Evolutionary conservation across 257 asterid genomes (phyloP), one percentile per base, ranked within the genome.

Genomic region (Salvia splendens): DNA sequence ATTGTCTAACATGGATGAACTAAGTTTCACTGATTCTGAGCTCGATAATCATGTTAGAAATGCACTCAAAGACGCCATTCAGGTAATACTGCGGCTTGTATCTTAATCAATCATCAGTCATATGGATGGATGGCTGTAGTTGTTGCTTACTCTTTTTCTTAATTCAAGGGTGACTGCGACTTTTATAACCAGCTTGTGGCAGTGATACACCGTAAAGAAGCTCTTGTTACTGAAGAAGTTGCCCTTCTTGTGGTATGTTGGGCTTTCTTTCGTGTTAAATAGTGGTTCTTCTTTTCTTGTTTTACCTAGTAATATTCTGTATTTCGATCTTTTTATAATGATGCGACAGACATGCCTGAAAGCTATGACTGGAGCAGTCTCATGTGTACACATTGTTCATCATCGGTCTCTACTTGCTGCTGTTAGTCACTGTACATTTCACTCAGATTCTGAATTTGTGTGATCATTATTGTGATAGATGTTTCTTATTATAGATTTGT

Each of bases 221-320:
- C 65, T 11, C 83, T 83, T 64, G 53, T 3, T n/a, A 52, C 82
- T 5, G 99, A 89, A 38, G 86, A 91, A 75, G 95, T 79, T 70
- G 96, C 99, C 59, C 80, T 80, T 50, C 92, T 91, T 4, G 95
- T 88, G 97, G 99, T 94, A 87, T 64, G 85, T 43, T 69, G 36
- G 42, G 64, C 1, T 61, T 59, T 67, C 35, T 40, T 51, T 69
- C 55, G 15, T n/a, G 33, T 3, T 38, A 65, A 17, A 12, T 49
- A 30, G 49, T 47, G 2, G 12, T 38, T 75, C n/a, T n/a, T n/a
- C n/a, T 1, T 8, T 20, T 73, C 11, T 12, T 8, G 20, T 36
- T 61, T 9, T 52, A 47, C 65, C 28, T 10, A 53, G 36, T 68
- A 35, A 70, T 51, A 30, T 71, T 64, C 38, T 61, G 32, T 30